Conservation (phyloP, 495 filamentous ascomycete genomes). For the Podospora appendiculata region DNA sequence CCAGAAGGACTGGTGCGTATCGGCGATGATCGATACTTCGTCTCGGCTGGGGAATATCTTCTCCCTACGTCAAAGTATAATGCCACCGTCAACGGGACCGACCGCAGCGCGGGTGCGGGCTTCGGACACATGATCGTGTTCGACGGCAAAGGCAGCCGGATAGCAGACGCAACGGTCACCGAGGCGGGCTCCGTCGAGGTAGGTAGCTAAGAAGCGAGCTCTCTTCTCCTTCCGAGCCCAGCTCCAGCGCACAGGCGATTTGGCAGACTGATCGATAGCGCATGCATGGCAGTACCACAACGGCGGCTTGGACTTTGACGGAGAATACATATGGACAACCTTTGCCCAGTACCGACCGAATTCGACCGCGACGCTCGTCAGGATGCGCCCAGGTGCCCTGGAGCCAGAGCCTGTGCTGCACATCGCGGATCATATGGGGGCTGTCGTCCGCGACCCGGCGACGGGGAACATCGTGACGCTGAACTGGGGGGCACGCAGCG, state of each 20-base stretch:
- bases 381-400: slow-evolving; percentile 23
- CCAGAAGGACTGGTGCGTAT: slow-evolving; percentile 29
- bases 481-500: slow-evolving; percentile 28
- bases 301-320: slow-evolving; percentile 34
- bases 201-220: too few relatives aligned
- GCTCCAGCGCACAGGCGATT: not conserved
- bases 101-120: slow-evolving; percentile 23
- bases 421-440: slow-evolving; percentile 26
- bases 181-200: slow-evolving; percentile 6
- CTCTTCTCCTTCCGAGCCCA: not conserved
- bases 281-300: slow-evolving; percentile 17
- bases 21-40: slow-evolving; percentile 23
- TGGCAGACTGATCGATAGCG: not conserved
- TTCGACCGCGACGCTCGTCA: slow-evolving; percentile 27
- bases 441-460: slow-evolving; percentile 23
- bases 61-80: slow-evolving; percentile 18
- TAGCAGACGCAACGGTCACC: slow-evolving; percentile 29
- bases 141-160: slow-evolving; percentile 19
- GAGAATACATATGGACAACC: slow-evolving; percentile 28
- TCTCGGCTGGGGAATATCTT: slow-evolving; percentile 24
- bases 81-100: slow-evolving; percentile 23
- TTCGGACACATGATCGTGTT: slow-evolving; percentile 28
- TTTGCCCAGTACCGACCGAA: slow-evolving; percentile 30
- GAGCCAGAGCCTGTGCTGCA: slow-evolving; percentile 17
- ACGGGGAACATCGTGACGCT: slow-evolving; percentile 22